Evolutionary conservation across 176 grass and related monocot genomes (phyloP).

Genomic region (Stipa capillata): DNA sequence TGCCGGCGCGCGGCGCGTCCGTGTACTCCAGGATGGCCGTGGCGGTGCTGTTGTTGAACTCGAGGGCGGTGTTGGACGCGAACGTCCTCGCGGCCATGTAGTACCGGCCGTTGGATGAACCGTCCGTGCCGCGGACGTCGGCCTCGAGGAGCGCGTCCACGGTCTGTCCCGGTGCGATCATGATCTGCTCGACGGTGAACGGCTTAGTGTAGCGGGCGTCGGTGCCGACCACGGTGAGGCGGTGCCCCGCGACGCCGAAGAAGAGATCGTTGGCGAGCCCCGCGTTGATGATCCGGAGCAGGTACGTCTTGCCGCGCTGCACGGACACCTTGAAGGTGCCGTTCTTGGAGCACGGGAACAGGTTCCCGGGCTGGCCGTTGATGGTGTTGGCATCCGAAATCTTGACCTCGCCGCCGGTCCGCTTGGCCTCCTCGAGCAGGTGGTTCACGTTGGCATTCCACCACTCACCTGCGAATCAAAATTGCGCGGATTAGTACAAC

Average conservation of each 20-base stretch:
- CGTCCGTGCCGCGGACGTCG: neutral
- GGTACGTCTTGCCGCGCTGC: conserved; percentile 53
- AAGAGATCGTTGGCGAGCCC: conserved; percentile 50
- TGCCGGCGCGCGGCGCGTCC: neutral
- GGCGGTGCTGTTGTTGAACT: neutral
- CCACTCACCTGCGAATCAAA: conserved; percentile 25
- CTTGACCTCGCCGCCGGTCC: neutral
- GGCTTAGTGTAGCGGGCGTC: conserved; percentile 54
- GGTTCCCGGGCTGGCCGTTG: conserved; percentile 48
- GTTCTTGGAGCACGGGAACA: neutral
- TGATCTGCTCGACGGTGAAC: conserved; percentile 12
- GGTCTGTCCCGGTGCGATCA: conserved; percentile 41
- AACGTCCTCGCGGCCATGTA: conserved; percentile 35
- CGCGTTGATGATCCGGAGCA: conserved; percentile 57
- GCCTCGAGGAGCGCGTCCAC: conserved; percentile 28
- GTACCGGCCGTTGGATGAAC: conserved; percentile 13
- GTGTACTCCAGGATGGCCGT: conserved; percentile 29
- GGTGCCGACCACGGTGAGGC: conserved; percentile 46
- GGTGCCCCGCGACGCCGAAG: conserved; percentile 50
- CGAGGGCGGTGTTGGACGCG: neutral
- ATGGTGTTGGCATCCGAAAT: conserved; percentile 40
- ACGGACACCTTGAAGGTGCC: conserved; percentile 31
- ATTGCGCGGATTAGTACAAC: neutral
- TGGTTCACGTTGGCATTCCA: conserved; percentile 18
- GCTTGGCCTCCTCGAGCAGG: neutral